Percentiles rank a stretch among this genome's conserved stretches.
Evolutionary conservation across 352 stramenopile species (phyloP).

Genomic region (Phytophthora idaei): DNA sequence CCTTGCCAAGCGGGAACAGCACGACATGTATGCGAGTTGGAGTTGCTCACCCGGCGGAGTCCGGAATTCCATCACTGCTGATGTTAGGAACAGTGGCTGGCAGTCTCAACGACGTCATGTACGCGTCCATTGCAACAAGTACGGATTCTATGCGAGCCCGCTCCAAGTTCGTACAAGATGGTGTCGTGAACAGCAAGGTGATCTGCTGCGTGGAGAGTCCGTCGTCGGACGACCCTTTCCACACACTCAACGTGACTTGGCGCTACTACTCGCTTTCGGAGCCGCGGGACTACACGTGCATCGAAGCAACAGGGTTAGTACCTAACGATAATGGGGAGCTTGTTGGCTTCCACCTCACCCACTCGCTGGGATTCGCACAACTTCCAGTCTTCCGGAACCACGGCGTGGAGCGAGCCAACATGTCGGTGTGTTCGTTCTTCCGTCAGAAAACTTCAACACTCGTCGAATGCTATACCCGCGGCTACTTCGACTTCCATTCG

Average conservation of each 20-base stretch:
- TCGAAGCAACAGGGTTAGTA: conserved; percentile 57
- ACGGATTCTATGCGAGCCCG: conserved; percentile 46
- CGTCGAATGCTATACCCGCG: conserved; percentile 47
- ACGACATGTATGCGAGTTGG: conserved; percentile 30
- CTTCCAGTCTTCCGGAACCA: conserved; percentile 39
- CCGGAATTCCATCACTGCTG: conserved; percentile 36
- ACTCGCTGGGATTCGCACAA: conserved; percentile 59
- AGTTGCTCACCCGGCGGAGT: conserved; percentile 15
- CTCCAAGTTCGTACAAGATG: conserved; percentile 56
- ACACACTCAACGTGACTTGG: conserved; percentile 60
- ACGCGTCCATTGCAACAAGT: conserved; percentile 43
- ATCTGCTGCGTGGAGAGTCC: conserved; percentile 38
- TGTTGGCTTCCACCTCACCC: conserved; percentile 62
- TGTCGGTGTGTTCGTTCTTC: conserved; percentile 53
- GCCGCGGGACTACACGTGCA: conserved; percentile 60
- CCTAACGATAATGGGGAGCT: conserved; percentile 41
- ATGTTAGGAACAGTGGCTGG: conserved; percentile 43
- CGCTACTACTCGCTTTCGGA: conserved; percentile 43
- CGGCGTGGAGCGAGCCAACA: conserved; percentile 52
- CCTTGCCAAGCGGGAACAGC: conserved; percentile 35
- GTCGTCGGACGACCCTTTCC: conserved; percentile 50
- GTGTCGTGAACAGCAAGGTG: conserved; percentile 43
- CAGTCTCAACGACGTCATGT: conserved; percentile 62
- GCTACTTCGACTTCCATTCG: conserved; percentile 56
- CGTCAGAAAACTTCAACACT: conserved; percentile 41